Conservation (phyloP, 108 stramenopile species). For the Mayamaea pseudoterrestris region DNA sequence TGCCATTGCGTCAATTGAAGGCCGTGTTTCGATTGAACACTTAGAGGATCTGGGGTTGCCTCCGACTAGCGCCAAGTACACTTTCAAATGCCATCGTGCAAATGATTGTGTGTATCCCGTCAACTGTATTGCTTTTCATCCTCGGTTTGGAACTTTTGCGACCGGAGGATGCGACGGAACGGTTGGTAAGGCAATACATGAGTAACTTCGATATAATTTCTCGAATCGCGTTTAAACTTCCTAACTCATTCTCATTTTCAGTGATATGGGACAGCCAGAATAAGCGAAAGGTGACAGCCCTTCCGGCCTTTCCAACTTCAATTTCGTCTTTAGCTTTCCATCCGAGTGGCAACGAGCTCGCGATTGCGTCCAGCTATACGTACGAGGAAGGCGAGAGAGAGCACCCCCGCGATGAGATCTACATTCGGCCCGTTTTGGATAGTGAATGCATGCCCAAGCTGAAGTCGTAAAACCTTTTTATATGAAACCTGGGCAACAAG, state of each 20-base stretch:
- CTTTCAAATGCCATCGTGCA: constrained; percentile 97
- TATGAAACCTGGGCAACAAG: not conserved
- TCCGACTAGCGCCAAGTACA: constrained; percentile 33
- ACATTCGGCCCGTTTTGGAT: constrained; percentile 58
- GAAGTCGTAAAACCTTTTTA: too few species aligned
- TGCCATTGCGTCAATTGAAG: constrained; percentile 91
- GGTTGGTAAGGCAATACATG: constrained; percentile 49
- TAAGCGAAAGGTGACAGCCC: constrained; percentile 68
- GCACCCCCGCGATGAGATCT: constrained; percentile 83
- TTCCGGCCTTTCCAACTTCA: constrained; percentile 70
- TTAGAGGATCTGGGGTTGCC: constrained; percentile 49
- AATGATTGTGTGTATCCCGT: constrained; percentile 91
- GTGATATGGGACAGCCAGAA: constrained; percentile 84
- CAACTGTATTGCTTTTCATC: constrained; percentile 93
- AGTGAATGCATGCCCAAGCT: constrained; percentile 41
- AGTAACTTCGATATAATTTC: too few species aligned
- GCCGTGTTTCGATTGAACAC: constrained; percentile 94
- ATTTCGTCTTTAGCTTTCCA: constrained; percentile 84
- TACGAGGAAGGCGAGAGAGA: constrained; percentile 97
- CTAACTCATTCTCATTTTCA: too few species aligned
- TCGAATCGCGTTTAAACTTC: too few species aligned
- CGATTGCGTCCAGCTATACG: constrained; percentile 90
- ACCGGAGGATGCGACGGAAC: constrained; percentile 89
- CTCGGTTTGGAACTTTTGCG: constrained; percentile 71
- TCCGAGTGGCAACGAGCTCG: constrained; percentile 65